Conservation (phyloP, 1,139 yeast species). For the Yamadazyma siamensis region DNA sequence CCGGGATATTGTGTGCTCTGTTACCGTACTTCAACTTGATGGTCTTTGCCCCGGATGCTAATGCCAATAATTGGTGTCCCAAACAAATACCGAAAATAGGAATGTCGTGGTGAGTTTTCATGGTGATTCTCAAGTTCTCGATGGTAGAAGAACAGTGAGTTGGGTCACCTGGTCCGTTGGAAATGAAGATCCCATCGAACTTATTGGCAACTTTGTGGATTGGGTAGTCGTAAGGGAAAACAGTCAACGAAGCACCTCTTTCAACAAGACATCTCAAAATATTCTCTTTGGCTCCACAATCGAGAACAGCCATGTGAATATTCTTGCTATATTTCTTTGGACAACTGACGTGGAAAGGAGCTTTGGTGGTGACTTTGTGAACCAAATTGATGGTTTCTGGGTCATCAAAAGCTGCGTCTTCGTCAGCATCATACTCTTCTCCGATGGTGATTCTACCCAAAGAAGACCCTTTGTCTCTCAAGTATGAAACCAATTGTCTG, state of each 20-base stretch:
- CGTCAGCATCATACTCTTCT: slow-evolving; percentile 86
- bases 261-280: slow-evolving; percentile 88
- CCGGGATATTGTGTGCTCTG: slow-evolving; percentile 98
- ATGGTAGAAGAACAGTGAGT: slow-evolving; percentile 86
- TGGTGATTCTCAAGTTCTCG: slow-evolving; percentile 66
- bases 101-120: slow-evolving; percentile 59
- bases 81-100: slow-evolving; percentile 97
- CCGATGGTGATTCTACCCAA: slow-evolving; percentile 87
- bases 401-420: slow-evolving; percentile 87
- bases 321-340: slow-evolving; percentile 55
- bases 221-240: slow-evolving; percentile 93
- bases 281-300: slow-evolving; percentile 98
- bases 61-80: slow-evolving; percentile 93
- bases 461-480: slow-evolving; percentile 95
- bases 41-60: slow-evolving; percentile 93
- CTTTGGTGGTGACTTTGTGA: slow-evolving; percentile 90
- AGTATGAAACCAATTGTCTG: slow-evolving; percentile 84
- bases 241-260: slow-evolving; percentile 95
- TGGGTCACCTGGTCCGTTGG: slow-evolving; percentile 99
- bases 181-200: slow-evolving; percentile 91
- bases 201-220: slow-evolving; percentile 86
- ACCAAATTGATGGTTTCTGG: slow-evolving; percentile 92
- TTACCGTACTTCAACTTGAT: slow-evolving; percentile 93
- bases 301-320: slow-evolving; percentile 86
- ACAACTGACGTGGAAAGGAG: slow-evolving; percentile 84